Evolutionary conservation across 345 rosid species (phyloP).

Genomic region (Stellera chamaejasme): DNA sequence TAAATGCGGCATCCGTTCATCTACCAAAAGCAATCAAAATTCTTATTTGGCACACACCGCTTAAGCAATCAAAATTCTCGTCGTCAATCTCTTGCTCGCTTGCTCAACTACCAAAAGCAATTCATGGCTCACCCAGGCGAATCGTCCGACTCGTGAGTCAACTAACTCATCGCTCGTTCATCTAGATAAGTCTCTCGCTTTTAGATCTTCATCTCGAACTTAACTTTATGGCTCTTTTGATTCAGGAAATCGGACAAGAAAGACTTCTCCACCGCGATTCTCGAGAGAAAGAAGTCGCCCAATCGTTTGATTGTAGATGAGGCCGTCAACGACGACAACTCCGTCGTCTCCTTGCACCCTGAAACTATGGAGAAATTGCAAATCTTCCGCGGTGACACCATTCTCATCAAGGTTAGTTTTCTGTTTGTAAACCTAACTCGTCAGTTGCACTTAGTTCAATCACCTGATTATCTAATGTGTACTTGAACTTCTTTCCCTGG

Average conservation of each 20-base stretch:
- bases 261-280: conserved; percentile 64
- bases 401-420: conserved; percentile 43
- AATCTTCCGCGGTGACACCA: conserved; percentile 67
- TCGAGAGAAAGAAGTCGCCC: conserved; percentile 62
- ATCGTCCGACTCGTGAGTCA: conserved; percentile 52
- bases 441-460: too few relatives aligned
- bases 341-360: conserved; percentile 55
- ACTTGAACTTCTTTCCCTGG: too few relatives aligned
- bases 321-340: conserved; percentile 65
- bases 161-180: background rate
- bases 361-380: conserved; percentile 77
- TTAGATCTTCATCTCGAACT: background rate
- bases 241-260: conserved; percentile 47
- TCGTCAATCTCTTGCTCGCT: background rate
- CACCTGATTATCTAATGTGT: too few relatives aligned
- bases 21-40: too few relatives aligned
- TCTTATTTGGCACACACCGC: too few relatives aligned
- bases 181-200: background rate
- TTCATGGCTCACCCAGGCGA: conserved; percentile 34
- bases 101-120: background rate
- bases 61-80: too few relatives aligned
- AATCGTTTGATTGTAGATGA: conserved; percentile 67
- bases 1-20: too few relatives aligned
- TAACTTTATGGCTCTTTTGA: background rate
- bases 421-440: background rate